Base-by-base conservation (phyloP, 257 asterid species). In the Solanum appendiculatum region DNA sequence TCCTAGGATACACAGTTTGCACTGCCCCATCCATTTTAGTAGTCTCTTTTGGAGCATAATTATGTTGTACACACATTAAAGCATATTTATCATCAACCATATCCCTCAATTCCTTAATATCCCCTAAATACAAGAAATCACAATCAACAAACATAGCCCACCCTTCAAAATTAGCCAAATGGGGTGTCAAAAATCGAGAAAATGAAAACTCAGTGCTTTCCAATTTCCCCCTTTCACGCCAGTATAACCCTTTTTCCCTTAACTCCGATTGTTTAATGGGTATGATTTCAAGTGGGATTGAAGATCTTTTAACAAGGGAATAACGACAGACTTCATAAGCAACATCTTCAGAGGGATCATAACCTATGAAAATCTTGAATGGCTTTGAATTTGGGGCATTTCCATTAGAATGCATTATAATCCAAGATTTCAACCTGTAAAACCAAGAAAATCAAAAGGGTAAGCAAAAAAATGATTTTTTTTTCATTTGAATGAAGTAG, bases 131-230 rank as follows among this genome's bases (percentile, higher is more conserved):
- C 39, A 96, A 84, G 92, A 96, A 93, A 93, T 96, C 99, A 82
- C 98, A 94, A 87, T 95, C 98, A 86, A 95, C 95, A 90, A 96
- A 96, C 99, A 96, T 91, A 6, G 98, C 98, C 99, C 98, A 95
- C 1, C 99, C 99, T 16, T 91, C 89, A 29, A 87, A 94, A 86
- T 90, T 88, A 1, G 98, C 95, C 6, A 94, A 81, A 56, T 89
- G 84, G 0, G 98, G 98, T 16, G 99, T 95, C 88, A 96, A 88
- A 86, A 96, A 95, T 44, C 99, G 93, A 16, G 98, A 87, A 86
- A 95, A 95, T 0, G 98, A 96, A 60, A 96, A 96, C 91, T 96
- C 99, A 0, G 98, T 95, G 92, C 98, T 95, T 93, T 96, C 98
- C 5, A 95, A 13, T 78, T 92, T 94, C 21, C 96, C 95, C 73